These are phyloP conservation scores for Saturnispora diversa DNA, from an alignment of 805 yeast species.

Conservation along the genomic window DNA sequence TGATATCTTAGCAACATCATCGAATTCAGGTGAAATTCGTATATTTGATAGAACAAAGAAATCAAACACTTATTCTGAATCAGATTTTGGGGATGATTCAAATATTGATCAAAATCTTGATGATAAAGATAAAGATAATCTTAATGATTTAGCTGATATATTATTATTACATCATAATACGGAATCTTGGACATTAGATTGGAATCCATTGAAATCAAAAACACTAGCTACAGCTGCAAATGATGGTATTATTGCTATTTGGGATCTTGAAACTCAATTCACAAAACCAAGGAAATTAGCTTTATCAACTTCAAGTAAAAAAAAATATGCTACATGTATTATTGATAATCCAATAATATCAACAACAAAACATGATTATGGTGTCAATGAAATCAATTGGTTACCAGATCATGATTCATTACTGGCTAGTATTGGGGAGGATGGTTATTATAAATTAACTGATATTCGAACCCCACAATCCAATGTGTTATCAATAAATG, in stretches of 20 bases:
- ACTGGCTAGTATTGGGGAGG: slow-evolving; percentile 64
- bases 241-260: slow-evolving; percentile 55
- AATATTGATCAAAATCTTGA: slow-evolving; percentile 10
- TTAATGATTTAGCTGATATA: slow-evolving; percentile 21
- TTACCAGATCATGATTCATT: slow-evolving; percentile 50
- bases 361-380: slow-evolving; percentile 33
- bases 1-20: slow-evolving; percentile 65
- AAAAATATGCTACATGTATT: slow-evolving; percentile 10
- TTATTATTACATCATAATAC: slow-evolving; percentile 26
- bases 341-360: slow-evolving; percentile 16
- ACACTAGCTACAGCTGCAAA: slow-evolving; percentile 50
- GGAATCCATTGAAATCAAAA: slow-evolving; percentile 65
- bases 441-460: slow-evolving; percentile 39
- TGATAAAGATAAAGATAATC: slow-evolving; percentile 9
- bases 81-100: slow-evolving; percentile 9
- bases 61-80: slow-evolving; percentile 37
- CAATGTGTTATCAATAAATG: slow-evolving; percentile 16
- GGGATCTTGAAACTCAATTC: slow-evolving; percentile 45
- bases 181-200: slow-evolving; percentile 66
- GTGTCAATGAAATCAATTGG: slow-evolving; percentile 72
- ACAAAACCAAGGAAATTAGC: slow-evolving; percentile 14
- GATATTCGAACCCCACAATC: slow-evolving; percentile 40
- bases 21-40: slow-evolving; percentile 55
- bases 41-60: slow-evolving; percentile 83
- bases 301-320: slow-evolving; percentile 9